phyloP scores from a whole-genome alignment of 2,329 filamentous ascomycete genomes.

The Chrysosporium queenslandicum region DNA sequence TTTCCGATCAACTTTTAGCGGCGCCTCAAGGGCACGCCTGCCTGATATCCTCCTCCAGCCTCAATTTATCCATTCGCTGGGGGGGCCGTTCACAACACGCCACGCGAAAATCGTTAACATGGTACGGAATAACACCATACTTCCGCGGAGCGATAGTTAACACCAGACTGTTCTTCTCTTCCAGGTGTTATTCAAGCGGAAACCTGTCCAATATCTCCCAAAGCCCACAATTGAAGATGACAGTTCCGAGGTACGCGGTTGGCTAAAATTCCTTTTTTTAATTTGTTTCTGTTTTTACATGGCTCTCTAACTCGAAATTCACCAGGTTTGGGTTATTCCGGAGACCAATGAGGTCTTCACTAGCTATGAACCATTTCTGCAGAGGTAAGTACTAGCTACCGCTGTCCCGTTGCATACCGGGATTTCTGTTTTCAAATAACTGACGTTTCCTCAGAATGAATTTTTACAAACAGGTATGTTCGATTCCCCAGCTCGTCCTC shows the following conservation, averaged over 20 bases:
- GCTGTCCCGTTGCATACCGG: not conserved
- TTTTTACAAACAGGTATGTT: slow-evolving; percentile 73
- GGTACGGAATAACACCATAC: not conserved
- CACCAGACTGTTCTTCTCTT: not conserved
- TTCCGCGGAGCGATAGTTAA: not conserved
- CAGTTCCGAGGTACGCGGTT: slow-evolving; percentile 60
- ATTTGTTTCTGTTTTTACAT: no score
- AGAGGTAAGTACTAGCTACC: slow-evolving; percentile 50
- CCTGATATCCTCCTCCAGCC: not conserved
- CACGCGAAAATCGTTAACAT: not conserved
- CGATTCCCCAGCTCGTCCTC: not conserved
- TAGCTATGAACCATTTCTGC: slow-evolving; percentile 78
- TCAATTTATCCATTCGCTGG: not conserved
- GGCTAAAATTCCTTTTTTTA: not conserved
- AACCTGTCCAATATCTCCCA: slow-evolving; percentile 75
- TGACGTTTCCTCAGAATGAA: slow-evolving; percentile 54
- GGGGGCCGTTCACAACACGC: not conserved
- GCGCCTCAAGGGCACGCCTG: not conserved
- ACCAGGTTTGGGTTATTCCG: slow-evolving; percentile 79
- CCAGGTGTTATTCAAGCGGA: slow-evolving; percentile 91
- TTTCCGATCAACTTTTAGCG: not conserved
- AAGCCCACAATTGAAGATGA: slow-evolving; percentile 66
- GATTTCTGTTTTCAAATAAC: not conserved
- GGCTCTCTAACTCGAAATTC: not conserved
- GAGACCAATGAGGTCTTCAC: slow-evolving; percentile 84